phyloP scores from a whole-genome alignment of 2,329 filamentous ascomycete species.

The Aureobasidium sp. region DNA sequence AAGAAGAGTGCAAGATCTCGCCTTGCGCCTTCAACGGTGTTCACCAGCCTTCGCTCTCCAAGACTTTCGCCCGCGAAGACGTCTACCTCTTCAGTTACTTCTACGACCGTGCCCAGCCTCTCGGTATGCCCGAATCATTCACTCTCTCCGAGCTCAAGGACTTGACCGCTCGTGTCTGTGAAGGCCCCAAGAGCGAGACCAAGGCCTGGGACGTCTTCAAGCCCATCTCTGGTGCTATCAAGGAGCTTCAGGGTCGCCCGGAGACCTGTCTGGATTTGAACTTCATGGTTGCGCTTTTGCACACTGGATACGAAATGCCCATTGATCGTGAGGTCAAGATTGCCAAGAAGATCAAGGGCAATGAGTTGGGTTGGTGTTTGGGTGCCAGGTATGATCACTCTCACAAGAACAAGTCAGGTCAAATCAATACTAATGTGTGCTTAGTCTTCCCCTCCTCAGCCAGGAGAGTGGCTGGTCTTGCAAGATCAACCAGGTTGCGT shows the following conservation, averaged over 20 bases:
- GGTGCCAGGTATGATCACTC: slow-evolving; percentile 69
- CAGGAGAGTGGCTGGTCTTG: slow-evolving; percentile 84
- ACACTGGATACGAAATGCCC: slow-evolving; percentile 97
- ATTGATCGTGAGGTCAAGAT: slow-evolving; percentile 94
- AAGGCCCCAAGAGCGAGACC: slow-evolving; percentile 64
- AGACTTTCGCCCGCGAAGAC: slow-evolving; percentile 87
- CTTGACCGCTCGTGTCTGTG: slow-evolving; percentile 75
- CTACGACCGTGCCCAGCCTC: slow-evolving; percentile 84
- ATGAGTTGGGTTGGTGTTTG: slow-evolving; percentile 96
- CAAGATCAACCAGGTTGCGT: slow-evolving; percentile 62
- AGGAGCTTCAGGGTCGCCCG: slow-evolving; percentile 71
- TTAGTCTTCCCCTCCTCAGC: slow-evolving; percentile 72
- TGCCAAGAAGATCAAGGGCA: slow-evolving; percentile 96
- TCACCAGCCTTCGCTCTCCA: slow-evolving; percentile 82
- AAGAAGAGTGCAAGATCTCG: slow-evolving; percentile 66
- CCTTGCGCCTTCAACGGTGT: slow-evolving; percentile 99
- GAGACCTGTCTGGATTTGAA: slow-evolving; percentile 93
- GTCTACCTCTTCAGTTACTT: slow-evolving; percentile 98
- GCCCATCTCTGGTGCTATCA: slow-evolving; percentile 65
- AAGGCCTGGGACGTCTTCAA: slow-evolving; percentile 70
- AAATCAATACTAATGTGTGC: slow-evolving; percentile 29
- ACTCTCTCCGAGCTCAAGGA: slow-evolving; percentile 85
- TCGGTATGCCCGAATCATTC: slow-evolving; percentile 98
- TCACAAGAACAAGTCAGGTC: background rate
- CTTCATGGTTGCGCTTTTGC: slow-evolving; percentile 88